Percentiles rank a stretch among this genome's conserved stretches.
phyloP scores from a whole-genome alignment of 495 filamentous ascomycete species.

The Aspergillus biplanus region DNA sequence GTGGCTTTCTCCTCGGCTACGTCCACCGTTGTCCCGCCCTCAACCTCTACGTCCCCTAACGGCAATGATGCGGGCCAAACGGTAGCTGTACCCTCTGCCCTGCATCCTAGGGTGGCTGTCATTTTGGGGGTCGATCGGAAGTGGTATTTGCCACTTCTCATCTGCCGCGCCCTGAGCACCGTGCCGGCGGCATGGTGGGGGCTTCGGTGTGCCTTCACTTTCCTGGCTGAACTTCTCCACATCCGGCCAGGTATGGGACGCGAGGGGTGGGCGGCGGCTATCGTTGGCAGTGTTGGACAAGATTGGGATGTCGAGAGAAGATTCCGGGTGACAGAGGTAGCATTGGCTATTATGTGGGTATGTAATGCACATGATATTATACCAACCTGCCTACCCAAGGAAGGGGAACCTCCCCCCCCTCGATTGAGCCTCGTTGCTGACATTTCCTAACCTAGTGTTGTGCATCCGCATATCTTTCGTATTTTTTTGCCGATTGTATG shows the following conservation, averaged over 20 bases:
- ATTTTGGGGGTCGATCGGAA: conserved; percentile 63
- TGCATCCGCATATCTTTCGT: conserved; percentile 82
- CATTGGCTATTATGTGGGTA: conserved; percentile 84
- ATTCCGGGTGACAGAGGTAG: conserved; percentile 74
- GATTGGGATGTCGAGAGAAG: conserved; percentile 58
- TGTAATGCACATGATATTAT: conserved; percentile 31
- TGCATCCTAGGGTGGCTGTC: conserved; percentile 68
- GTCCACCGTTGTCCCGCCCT: conserved; percentile 38
- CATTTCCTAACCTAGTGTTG: conserved; percentile 59
- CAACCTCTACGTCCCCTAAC: conserved; percentile 40
- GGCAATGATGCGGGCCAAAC: conserved; percentile 39
- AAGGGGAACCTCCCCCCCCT: background rate
- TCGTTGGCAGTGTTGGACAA: conserved; percentile 49
- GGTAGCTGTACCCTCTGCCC: conserved; percentile 32
- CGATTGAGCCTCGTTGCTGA: background rate
- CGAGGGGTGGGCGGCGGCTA: conserved; percentile 50
- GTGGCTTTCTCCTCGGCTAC: conserved; percentile 34
- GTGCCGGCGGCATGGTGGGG: conserved; percentile 65
- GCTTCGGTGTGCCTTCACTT: conserved; percentile 62
- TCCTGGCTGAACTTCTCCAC: conserved; percentile 58
- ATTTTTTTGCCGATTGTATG: conserved; percentile 88
- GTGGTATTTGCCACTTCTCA: conserved; percentile 65
- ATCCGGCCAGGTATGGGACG: conserved; percentile 51
- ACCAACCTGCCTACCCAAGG: background rate
- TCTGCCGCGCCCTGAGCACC: conserved; percentile 64